Base-by-base conservation (phyloP, 495 filamentous ascomycete genomes). In the Talaromyces proteolyticus region DNA sequence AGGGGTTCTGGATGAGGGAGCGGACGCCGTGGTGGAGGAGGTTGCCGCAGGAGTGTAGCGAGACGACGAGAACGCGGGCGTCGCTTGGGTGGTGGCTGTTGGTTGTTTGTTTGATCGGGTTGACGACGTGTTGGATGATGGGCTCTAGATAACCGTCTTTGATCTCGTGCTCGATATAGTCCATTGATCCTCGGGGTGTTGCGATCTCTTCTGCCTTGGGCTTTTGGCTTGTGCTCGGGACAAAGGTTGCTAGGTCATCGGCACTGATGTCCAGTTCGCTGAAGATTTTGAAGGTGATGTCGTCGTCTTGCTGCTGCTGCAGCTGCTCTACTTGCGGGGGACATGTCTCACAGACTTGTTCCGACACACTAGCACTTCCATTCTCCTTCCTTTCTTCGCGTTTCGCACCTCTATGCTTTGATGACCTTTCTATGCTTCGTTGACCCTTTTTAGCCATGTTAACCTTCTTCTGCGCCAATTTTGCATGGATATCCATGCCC, bases 31-130 rank as follows among this genome's bases (percentile, higher is more conserved):
- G 91, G 58, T 98, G 93, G n/a, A 92, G 80, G 12, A 98, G 82
- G 59, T 96, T 97, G 47, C 93, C 93, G 65, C 93, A 98, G 17
- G 91, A 96, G 63, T 98, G 93, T 42, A 98, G 86, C 0, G 93
- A 97, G 2, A 96, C 84, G 19, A 94, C 85, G 82, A 96, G 88
- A 25, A 95, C 70, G 24, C 72, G 75, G 3, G 68, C 57, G 29
- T 73, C 59, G 38, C 36, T 55, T 17, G 18, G 11, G 11, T 52
- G 46, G 3, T 42, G 23, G 20, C 22, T 14, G 21, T 34, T 19
- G 38, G 14, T 44, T 6, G 42, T 49, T 4, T 41, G 17, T 11
- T 36, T 41, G 11, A 55, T 49, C 14, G 63, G 52, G 10, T 61
- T 50, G 25, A 68, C 74, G 51, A 95, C 86, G 66, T 91, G 87